Evolutionary conservation across 495 filamentous ascomycete genomes (phyloP).

Genomic region (Penicillium cosmopolitanum): DNA sequence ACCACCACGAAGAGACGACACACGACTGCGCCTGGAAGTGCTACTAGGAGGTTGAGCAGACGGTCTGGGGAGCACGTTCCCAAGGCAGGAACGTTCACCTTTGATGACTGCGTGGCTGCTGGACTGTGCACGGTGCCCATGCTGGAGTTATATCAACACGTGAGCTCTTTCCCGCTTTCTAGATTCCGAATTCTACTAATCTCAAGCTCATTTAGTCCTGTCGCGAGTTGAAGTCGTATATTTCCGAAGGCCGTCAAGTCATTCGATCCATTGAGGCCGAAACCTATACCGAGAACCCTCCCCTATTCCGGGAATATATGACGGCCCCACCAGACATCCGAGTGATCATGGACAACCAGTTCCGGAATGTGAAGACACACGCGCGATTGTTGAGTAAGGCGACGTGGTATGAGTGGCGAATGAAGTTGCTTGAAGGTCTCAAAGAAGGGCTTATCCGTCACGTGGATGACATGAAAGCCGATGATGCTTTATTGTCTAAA

Average conservation of each 20-base stretch:
- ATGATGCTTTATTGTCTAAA: constrained; percentile 68
- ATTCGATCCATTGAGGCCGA: constrained; percentile 87
- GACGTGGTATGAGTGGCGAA: constrained; percentile 98
- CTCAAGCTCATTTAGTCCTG: constrained; percentile 65
- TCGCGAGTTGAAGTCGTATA: constrained; percentile 91
- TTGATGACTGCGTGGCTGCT: constrained; percentile 82
- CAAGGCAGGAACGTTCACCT: constrained; percentile 43
- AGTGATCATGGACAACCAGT: constrained; percentile 89
- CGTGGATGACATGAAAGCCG: constrained; percentile 72
- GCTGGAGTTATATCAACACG: constrained; percentile 92
- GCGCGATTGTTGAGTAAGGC: constrained; percentile 86
- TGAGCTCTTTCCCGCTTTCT: constrained; percentile 45
- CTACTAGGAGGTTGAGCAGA: constrained; percentile 41
- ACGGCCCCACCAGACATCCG: constrained; percentile 83
- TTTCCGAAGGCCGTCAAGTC: constrained; percentile 83
- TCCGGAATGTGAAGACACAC: constrained; percentile 94
- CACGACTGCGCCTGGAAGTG: constrained; percentile 68
- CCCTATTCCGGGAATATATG: constrained; percentile 89
- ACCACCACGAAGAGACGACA: constrained; percentile 88
- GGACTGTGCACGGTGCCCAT: constrained; percentile 90
- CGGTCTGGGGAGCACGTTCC: constrained; percentile 47
- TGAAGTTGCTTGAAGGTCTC: constrained; percentile 83
- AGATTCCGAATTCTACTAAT: constrained; percentile 34
- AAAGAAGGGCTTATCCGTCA: constrained; percentile 77
- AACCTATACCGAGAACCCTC: constrained; percentile 84